Evolutionary conservation across 257 asterid genomes (phyloP).

Genomic region (Nicotiana attenuata): DNA sequence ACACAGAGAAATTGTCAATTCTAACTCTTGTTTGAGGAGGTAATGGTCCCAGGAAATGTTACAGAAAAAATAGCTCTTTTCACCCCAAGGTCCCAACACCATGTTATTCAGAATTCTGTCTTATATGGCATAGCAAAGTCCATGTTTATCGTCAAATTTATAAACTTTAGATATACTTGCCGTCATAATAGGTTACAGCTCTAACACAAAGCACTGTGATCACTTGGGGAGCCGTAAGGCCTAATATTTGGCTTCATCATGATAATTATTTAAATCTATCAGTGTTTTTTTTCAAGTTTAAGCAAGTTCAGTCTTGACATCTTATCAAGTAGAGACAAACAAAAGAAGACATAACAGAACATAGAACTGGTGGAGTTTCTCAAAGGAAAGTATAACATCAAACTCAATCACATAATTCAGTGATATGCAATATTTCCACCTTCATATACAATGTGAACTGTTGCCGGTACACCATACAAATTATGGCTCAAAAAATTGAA

Average conservation of each 20-base stretch:
- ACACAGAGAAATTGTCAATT: not conserved
- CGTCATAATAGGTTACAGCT: not conserved
- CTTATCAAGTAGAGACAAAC: not conserved
- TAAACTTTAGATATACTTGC: not conserved
- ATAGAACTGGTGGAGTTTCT: not conserved
- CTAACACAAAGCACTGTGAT: not conserved
- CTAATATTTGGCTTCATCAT: not conserved
- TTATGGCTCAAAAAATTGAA: not conserved
- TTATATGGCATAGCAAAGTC: not conserved
- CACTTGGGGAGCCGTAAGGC: not conserved
- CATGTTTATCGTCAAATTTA: not conserved
- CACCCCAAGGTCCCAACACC: not conserved
- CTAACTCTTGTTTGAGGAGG: not conserved
- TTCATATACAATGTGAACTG: constrained; percentile 1
- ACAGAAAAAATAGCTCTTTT: not conserved
- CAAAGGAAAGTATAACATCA: not conserved
- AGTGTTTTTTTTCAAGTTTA: not conserved
- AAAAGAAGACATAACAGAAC: not conserved
- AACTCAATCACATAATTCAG: not conserved
- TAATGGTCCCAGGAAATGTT: not conserved
- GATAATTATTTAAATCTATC: not conserved
- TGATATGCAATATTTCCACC: not conserved
- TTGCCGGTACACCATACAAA: not conserved
- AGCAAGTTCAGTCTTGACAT: not conserved
- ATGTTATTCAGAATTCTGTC: not conserved